phyloP scores from a whole-genome alignment of 2,329 filamentous ascomycete species.

The Clarireedia homoeocarpa region DNA sequence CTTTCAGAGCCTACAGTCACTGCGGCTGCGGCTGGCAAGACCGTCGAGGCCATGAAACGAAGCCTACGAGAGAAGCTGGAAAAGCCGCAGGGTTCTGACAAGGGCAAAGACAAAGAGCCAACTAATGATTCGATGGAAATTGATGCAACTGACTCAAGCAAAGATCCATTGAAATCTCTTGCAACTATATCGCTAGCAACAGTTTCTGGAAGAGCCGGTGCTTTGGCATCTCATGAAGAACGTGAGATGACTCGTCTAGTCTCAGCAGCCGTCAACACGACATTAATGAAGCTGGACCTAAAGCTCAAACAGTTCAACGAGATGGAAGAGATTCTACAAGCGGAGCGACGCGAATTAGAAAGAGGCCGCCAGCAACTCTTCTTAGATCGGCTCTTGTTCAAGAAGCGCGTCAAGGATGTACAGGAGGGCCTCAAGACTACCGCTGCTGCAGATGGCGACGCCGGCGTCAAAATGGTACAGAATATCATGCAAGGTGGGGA shows the following conservation, averaged over 20 bases:
- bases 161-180: constrained; percentile 40
- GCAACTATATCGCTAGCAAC: constrained; percentile 79
- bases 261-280: constrained; percentile 84
- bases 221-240: constrained; percentile 90
- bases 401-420: constrained; percentile 75
- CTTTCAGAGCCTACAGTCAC: constrained; percentile 85
- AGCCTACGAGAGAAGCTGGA: constrained; percentile 74
- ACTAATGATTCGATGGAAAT: constrained; percentile 54
- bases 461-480: constrained; percentile 30
- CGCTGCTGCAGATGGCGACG: constrained; percentile 31
- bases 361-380: constrained; percentile 88
- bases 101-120: constrained; percentile 48
- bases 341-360: constrained; percentile 88
- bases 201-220: constrained; percentile 77
- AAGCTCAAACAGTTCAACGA: constrained; percentile 96
- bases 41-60: constrained; percentile 77
- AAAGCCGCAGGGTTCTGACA: constrained; percentile 44
- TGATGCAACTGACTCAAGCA: constrained; percentile 47
- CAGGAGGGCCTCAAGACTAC: constrained; percentile 62
- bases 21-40: constrained; percentile 81
- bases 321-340: constrained; percentile 85
- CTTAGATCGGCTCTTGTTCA: constrained; percentile 83
- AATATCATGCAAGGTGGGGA: constrained; percentile 31
- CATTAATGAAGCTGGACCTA: constrained; percentile 90
- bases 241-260: constrained; percentile 93